Evolutionary conservation across 2,329 filamentous ascomycete genomes (phyloP).

Genomic region (Xylaria sp.): DNA sequence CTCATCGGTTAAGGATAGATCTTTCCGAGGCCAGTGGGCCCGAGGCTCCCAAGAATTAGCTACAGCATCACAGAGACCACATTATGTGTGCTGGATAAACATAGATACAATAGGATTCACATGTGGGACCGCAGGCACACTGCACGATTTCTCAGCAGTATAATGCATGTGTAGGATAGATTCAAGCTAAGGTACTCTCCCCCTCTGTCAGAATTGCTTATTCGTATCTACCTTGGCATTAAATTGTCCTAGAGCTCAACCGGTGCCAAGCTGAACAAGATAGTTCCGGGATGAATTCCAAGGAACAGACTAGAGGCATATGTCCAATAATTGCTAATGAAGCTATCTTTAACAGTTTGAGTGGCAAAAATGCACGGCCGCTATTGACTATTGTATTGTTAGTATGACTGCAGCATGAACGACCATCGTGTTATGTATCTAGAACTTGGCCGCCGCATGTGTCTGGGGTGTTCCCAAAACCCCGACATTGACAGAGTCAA

Average conservation of each 20-base stretch:
- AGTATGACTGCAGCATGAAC: slow-evolving; percentile 4
- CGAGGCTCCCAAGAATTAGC: slow-evolving; percentile 21
- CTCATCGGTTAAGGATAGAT: slow-evolving; percentile 32
- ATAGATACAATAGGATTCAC: slow-evolving; percentile 15
- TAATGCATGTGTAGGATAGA: not conserved
- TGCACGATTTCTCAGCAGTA: slow-evolving; percentile 3
- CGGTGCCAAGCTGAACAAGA: not conserved
- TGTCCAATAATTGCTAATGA: too few relatives aligned
- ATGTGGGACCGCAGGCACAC: slow-evolving; percentile 7
- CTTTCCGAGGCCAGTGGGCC: slow-evolving; percentile 29
- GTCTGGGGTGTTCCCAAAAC: slow-evolving; percentile 20
- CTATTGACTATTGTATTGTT: not conserved
- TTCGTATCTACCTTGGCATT: not conserved
- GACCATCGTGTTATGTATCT: slow-evolving; percentile 5
- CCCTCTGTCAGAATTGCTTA: not conserved
- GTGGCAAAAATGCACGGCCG: not conserved
- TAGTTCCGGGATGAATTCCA: not conserved
- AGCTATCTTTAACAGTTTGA: not conserved
- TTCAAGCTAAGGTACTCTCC: not conserved
- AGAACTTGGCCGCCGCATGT: slow-evolving; percentile 2
- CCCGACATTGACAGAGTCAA: slow-evolving; percentile 16
- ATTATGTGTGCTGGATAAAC: slow-evolving; percentile 20
- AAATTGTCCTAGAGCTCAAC: not conserved
- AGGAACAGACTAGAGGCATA: not conserved
- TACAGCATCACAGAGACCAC: slow-evolving; percentile 17